These are phyloP conservation scores for Madurella mycetomatis DNA, from an alignment of 2,329 filamentous ascomycete species.

Conservation along the genomic window DNA sequence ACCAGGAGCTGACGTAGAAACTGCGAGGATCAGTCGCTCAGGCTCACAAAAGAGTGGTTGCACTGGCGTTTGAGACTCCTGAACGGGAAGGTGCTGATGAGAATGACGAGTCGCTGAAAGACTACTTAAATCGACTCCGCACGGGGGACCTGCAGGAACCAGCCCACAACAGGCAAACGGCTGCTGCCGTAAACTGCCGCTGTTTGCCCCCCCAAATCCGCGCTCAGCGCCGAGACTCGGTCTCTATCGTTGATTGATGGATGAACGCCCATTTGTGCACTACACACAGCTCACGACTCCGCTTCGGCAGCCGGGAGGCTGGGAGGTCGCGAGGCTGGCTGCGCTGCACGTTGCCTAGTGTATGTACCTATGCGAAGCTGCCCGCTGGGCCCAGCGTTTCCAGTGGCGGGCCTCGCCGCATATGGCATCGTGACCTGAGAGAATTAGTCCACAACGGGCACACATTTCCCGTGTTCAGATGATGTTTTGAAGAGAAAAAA, in stretches of 20 bases:
- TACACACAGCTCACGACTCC: too few relatives aligned
- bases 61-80: not conserved
- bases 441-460: not conserved
- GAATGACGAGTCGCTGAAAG: conserved; percentile 5
- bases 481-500: not conserved
- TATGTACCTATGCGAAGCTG: too few relatives aligned
- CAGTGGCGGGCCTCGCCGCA: not conserved
- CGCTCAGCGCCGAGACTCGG: not conserved
- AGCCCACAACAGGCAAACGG: not conserved
- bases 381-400: too few relatives aligned
- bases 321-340: too few relatives aligned
- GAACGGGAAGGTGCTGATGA: conserved; percentile 3
- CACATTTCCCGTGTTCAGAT: not conserved
- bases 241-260: not conserved
- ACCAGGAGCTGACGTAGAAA: not conserved
- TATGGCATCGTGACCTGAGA: not conserved
- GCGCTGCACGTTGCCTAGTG: too few relatives aligned
- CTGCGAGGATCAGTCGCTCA: not conserved
- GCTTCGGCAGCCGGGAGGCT: too few relatives aligned
- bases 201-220: not conserved
- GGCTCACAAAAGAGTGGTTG: not conserved
- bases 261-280: not conserved
- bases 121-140: not conserved
- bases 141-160: not conserved
- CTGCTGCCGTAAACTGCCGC: not conserved